Evolutionary conservation across 768 basidiomycete genomes (phyloP), one percentile per base, ranked within the genome.

Genomic region (Rhodosporidiobolus odoratus): DNA sequence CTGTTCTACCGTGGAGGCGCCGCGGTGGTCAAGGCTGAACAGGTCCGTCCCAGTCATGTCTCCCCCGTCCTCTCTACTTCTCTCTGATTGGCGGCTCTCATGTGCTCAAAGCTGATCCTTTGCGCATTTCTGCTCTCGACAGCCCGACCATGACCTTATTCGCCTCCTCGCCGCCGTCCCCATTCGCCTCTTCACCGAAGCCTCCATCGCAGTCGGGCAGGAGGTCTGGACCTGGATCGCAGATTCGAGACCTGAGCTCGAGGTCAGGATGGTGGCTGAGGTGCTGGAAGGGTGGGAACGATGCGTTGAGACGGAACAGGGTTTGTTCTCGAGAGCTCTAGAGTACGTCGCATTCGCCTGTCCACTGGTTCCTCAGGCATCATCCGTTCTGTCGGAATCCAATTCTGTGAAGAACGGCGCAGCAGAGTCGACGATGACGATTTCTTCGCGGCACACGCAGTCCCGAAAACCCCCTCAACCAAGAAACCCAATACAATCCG

Each of bases 221-320:
- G 93, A 98, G 77, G 88, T 89, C 16, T 98, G 96, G 96, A 92
- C 89, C 5, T 97, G 94, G 94, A 84, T 96, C 0, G 89, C 96
- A 62, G 86, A 90, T 21, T 90, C 95, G 78, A 86, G 90, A 68
- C 87, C 90, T 0, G 84, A 85, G 57, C 82, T 89, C 17, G 94
- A 97, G 79, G 85, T 93, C 58, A 86, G 87, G 3, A 79, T 97
- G 27, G 89, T 97, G 84, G 82, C 86, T 8, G 93, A 97, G 76
- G 85, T 98, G 59, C 81, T 91, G 56, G 85, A 90, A 4, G 89
- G 90, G 4, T 99, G 96, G 96, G 84, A 88, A 58, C 84, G 85
- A 64, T 90, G 90, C 8, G 89, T 97, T 69, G 85, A 84, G 71
- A 83, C 85, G 45, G 84, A 86, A 67, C 88, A 85, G 72, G 96